These are phyloP conservation scores for Camellia lanceoleosa DNA, from an alignment of 148 eudicot species.

Conservation along the genomic window DNA sequence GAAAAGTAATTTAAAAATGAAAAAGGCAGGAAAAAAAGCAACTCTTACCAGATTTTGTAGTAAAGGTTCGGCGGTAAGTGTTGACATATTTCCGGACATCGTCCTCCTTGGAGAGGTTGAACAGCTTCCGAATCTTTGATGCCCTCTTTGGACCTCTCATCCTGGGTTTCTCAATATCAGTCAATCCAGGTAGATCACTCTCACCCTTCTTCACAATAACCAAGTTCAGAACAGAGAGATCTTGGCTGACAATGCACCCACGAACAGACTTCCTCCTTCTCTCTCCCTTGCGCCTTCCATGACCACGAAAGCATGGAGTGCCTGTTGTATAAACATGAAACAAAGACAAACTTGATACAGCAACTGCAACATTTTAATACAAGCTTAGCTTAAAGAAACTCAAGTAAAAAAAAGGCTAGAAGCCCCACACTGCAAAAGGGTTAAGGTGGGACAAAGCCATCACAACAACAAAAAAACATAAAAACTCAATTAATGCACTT, in stretches of 20 bases:
- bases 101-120: conserved; percentile 11
- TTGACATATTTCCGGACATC: conserved; percentile 11
- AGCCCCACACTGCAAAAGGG: too few species aligned
- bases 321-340: conserved; percentile 16
- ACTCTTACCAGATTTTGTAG: conserved; percentile 13
- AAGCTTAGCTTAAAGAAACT: not conserved
- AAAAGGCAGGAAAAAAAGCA: not conserved
- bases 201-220: conserved; percentile 33
- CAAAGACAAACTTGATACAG: not conserved
- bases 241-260: conserved; percentile 39
- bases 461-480: too few species aligned
- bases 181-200: conserved; percentile 14
- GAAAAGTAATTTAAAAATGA: not conserved
- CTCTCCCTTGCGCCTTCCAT: conserved; percentile 38
- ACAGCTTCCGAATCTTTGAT: conserved; percentile 9
- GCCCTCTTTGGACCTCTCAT: conserved; percentile 15
- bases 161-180: conserved; percentile 9
- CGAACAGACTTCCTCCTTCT: conserved; percentile 41
- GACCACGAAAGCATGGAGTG: conserved; percentile 33
- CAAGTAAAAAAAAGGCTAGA: too few species aligned
- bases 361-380: not conserved
- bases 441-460: too few species aligned
- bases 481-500: not conserved
- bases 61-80: conserved; percentile 8
- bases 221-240: conserved; percentile 26